Conservation (phyloP, 1,284 basidiomycete genomes). For the Marasmius oreades region DNA sequence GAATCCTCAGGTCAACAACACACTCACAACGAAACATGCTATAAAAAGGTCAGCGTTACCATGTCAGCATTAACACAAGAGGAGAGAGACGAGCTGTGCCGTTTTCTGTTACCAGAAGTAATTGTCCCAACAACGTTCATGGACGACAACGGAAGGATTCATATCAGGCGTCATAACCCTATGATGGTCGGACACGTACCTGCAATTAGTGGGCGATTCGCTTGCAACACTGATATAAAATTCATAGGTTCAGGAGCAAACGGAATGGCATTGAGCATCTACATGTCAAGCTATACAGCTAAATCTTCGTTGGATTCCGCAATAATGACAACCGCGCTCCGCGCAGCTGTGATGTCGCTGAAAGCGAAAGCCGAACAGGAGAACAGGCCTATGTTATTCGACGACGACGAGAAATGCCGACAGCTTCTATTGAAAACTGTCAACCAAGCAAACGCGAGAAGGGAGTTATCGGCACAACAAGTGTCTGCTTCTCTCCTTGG, state of each 20-base stretch:
- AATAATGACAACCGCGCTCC: slow-evolving; percentile 1
- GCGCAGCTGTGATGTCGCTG: background rate
- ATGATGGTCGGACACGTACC: background rate
- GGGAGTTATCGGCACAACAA: slow-evolving; percentile 5
- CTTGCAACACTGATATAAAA: slow-evolving; percentile 8
- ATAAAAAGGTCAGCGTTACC: slow-evolving; percentile 1
- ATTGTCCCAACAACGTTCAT: background rate
- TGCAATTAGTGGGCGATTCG: background rate
- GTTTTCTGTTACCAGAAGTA: background rate
- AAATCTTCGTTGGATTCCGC: slow-evolving; percentile 5
- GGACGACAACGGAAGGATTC: background rate
- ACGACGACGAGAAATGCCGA: background rate
- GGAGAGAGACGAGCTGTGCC: slow-evolving; percentile 8
- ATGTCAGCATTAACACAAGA: background rate
- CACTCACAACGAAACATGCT: slow-evolving; percentile 6
- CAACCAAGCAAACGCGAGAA: slow-evolving; percentile 2
- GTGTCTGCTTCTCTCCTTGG: background rate
- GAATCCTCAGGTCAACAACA: slow-evolving; percentile 3
- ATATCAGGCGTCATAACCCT: background rate
- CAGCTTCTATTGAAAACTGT: slow-evolving; percentile 5
- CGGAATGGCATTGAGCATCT: slow-evolving; percentile 4
- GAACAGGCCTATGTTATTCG: background rate
- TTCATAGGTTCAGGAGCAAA: slow-evolving; percentile 4
- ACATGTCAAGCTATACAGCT: slow-evolving; percentile 6
- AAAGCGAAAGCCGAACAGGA: background rate